phyloP scores from a whole-genome alignment of 2,329 filamentous ascomycete species.

The Aureobasidium leucospermi region DNA sequence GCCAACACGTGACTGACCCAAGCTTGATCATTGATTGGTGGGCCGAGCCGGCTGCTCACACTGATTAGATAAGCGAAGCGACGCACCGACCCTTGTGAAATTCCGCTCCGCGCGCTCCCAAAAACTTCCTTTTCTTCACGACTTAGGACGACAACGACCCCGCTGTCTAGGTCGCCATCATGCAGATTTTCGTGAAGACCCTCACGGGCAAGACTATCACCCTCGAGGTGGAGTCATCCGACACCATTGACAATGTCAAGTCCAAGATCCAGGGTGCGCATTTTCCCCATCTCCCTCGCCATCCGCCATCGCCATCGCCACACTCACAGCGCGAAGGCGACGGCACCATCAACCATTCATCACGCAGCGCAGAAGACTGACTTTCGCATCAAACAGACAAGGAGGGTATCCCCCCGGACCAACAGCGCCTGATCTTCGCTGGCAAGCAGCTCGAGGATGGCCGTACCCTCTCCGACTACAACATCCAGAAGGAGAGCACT shows the following conservation, averaged over 20 bases:
- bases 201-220: slow-evolving; percentile 99
- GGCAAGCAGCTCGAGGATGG: slow-evolving; percentile 99
- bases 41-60: not conserved
- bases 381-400: slow-evolving; percentile 65
- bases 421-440: slow-evolving; percentile 99
- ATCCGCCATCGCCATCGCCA: slow-evolving; percentile 6
- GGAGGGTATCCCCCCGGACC: slow-evolving; percentile 98
- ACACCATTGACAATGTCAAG: slow-evolving; percentile 99
- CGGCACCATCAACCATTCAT: no score
- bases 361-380: slow-evolving; percentile 17
- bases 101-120: not conserved
- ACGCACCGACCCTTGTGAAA: slow-evolving; percentile 4
- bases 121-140: slow-evolving; percentile 13
- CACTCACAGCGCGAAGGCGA: not conserved
- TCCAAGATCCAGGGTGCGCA: slow-evolving; percentile 72
- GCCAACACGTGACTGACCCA: not conserved
- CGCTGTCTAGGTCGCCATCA: slow-evolving; percentile 16
- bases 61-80: not conserved
- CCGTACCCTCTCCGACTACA: slow-evolving; percentile 98
- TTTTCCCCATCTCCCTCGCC: not conserved
- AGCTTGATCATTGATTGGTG: not conserved
- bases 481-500: slow-evolving; percentile 99
- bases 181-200: slow-evolving; percentile 74
- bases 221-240: slow-evolving; percentile 99
- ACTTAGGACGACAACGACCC: slow-evolving; percentile 17